These are phyloP conservation scores for Colletotrichum liaoningense DNA, from an alignment of 2,329 filamentous ascomycete species.

Conservation along the genomic window DNA sequence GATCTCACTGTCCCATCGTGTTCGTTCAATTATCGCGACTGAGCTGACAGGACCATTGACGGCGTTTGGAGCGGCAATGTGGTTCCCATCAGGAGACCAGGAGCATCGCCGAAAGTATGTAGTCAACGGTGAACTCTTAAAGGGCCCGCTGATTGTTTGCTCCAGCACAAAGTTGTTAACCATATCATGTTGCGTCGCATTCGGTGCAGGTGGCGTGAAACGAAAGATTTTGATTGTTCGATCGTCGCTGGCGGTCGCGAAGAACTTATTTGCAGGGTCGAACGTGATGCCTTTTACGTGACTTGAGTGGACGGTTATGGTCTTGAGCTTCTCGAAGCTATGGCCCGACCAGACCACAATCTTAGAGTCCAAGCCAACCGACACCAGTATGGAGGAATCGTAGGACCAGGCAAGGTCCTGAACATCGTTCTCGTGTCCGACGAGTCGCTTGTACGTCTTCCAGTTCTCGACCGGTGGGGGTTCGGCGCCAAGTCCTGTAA, in stretches of 20 bases:
- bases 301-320: conserved; percentile 90
- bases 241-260: conserved; percentile 97
- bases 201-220: conserved; percentile 90
- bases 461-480: conserved; percentile 96
- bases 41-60: conserved; percentile 98
- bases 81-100: conserved; percentile 97
- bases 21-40: conserved; percentile 93
- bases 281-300: conserved; percentile 99
- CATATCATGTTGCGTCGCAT: conserved; percentile 94
- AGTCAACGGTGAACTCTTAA: conserved; percentile 90
- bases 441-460: conserved; percentile 92
- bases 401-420: conserved; percentile 98
- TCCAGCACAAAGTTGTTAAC: conserved; percentile 97
- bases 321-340: conserved; percentile 98
- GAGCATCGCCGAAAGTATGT: conserved; percentile 97
- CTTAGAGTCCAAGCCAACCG: conserved; percentile 96
- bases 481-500: conserved; percentile 58
- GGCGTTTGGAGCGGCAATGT: conserved; percentile 96
- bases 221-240: conserved; percentile 96
- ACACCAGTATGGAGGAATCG: conserved; percentile 95
- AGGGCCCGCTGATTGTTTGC: conserved; percentile 88
- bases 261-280: conserved; percentile 98
- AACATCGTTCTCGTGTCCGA: conserved; percentile 98
- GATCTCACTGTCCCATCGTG: conserved; percentile 95
- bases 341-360: conserved; percentile 98